Evolutionary conservation across 805 yeast genomes (phyloP), one percentile per base, ranked within the genome.

Genomic region (Candida parachauliodes): DNA sequence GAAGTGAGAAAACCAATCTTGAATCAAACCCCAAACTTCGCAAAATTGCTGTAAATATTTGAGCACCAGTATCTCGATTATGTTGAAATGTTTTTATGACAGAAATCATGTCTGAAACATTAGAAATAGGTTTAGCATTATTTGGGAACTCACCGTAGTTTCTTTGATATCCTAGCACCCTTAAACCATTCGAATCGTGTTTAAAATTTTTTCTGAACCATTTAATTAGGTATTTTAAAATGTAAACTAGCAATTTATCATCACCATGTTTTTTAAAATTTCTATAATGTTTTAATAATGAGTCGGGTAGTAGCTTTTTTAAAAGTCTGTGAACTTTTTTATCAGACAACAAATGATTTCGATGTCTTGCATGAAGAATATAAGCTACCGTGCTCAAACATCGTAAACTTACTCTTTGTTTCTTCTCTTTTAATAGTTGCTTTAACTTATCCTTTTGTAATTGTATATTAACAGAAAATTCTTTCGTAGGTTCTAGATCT

Each of bases 31-130:
- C 67, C 8, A 60, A 27, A 3, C 55, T 36, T 20, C 65, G 36
- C 16, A 62, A 35, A 6, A 60, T 18, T 6, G 56, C 55, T 3
- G 65, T 57, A 31, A 60, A 59, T 16, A 62, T 33, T 24, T 60
- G 66, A 2, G 66, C 64, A 2, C 54, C 65, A 3, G 55, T 45
- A 36, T 62, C 68, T 43, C 67, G 45, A 39, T 62, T 61, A 28
- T 57, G 63, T 17, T 43, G 36, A 28, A 61, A 57, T 16, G 36
- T 42, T 37, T 53, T 54, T 20, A 56, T 35, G 0, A 48, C 34
- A 7, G 46, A 20, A 2, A 43, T 11, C 11, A 54, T 40, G 5
- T 47, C 51, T 4, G 28, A 4, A 0, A 32, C 16, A 15, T 27
- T 32, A 1, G 33, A 8, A 7, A 53, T 47, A 2, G 46, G 31